A percentile compares a stretch with the other conserved stretches of the same genome.
These are phyloP conservation scores for Hymenoscyphus linearis DNA, from an alignment of 2,329 filamentous ascomycete species.

Conservation along the genomic window DNA sequence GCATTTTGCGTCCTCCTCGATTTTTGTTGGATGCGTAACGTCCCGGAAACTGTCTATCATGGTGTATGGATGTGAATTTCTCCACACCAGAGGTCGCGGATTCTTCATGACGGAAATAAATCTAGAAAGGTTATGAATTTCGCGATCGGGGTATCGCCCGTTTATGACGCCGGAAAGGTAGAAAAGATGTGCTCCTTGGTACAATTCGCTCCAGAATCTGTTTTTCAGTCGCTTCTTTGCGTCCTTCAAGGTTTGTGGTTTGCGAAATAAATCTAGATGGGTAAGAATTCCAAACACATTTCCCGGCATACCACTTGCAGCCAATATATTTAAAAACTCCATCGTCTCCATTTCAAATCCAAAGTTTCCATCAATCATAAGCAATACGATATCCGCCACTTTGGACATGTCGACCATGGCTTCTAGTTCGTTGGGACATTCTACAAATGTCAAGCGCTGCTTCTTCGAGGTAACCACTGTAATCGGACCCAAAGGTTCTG, in stretches of 20 bases:
- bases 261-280: conserved; percentile 91
- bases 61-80: conserved; percentile 92
- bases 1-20: conserved; percentile 84
- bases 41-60: conserved; percentile 93
- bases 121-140: conserved; percentile 89
- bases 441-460: conserved; percentile 88
- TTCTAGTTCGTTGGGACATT: conserved; percentile 94
- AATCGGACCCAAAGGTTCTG: conserved; percentile 83
- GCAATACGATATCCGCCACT: conserved; percentile 90
- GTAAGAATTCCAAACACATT: conserved; percentile 98
- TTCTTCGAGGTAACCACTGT: conserved; percentile 97
- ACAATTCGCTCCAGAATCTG: conserved; percentile 92
- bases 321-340: conserved; percentile 94
- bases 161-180: conserved; percentile 96
- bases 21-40: conserved; percentile 84
- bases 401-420: conserved; percentile 97
- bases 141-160: conserved; percentile 90
- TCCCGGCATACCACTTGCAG: conserved; percentile 94
- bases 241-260: conserved; percentile 83
- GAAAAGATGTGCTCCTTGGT: conserved; percentile 94
- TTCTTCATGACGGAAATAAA: conserved; percentile 99
- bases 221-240: conserved; percentile 97
- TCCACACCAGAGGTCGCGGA: conserved; percentile 89
- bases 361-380: conserved; percentile 98
- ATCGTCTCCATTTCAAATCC: conserved; percentile 99